Evolutionary conservation across 495 filamentous ascomycete genomes (phyloP).

Genomic region (Bryoglossum gracile): DNA sequence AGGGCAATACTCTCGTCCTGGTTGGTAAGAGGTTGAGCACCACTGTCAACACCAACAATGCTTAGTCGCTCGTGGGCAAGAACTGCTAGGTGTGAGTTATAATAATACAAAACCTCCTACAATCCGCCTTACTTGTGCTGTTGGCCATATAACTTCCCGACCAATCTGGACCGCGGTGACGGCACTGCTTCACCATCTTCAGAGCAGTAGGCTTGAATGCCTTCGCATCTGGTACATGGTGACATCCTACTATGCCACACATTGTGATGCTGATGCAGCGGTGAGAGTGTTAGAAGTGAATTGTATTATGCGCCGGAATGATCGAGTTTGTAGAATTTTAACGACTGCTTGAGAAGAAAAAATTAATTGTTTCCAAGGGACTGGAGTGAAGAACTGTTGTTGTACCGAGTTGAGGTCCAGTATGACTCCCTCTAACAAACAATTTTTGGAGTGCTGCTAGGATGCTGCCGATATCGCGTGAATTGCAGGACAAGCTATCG

Average conservation of each 20-base stretch:
- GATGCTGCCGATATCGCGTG: conserved; percentile 10
- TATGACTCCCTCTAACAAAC: too few relatives aligned
- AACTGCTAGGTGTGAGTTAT: conserved; percentile 51
- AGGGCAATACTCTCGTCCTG: conserved; percentile 80
- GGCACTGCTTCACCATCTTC: conserved; percentile 89
- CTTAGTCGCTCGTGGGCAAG: conserved; percentile 94
- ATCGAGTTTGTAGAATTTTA: too few relatives aligned
- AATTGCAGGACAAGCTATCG: conserved; percentile 4
- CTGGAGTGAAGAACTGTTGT: too few relatives aligned
- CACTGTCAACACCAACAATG: conserved; percentile 95
- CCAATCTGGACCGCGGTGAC: conserved; percentile 98
- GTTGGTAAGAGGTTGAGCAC: conserved; percentile 91
- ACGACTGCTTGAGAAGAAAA: too few relatives aligned
- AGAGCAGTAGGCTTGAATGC: conserved; percentile 96
- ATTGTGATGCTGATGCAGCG: conserved; percentile 26
- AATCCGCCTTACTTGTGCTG: conserved; percentile 67
- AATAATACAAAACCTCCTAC: not conserved
- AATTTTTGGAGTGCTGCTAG: conserved; percentile 3
- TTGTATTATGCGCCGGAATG: too few relatives aligned
- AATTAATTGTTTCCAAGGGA: too few relatives aligned
- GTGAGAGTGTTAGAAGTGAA: too few relatives aligned
- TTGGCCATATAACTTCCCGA: conserved; percentile 76
- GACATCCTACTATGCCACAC: conserved; percentile 74
- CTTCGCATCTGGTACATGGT: conserved; percentile 66
- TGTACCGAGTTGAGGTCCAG: too few relatives aligned